Conservation (phyloP, 1,139 yeast species). For the Maudiozyma humilis region DNA sequence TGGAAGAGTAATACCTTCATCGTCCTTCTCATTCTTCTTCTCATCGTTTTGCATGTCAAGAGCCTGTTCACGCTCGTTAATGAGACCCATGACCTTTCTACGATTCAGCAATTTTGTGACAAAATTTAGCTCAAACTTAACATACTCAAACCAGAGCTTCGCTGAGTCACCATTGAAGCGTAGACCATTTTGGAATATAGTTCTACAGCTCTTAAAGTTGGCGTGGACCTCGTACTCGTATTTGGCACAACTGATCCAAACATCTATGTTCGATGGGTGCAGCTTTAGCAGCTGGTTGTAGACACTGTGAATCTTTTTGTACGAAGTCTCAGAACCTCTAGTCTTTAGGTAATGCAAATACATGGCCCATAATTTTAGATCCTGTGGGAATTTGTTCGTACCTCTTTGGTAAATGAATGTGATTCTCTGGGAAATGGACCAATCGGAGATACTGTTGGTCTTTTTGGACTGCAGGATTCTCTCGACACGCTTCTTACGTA, state of each 20-base stretch:
- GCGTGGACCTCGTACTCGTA: conserved; percentile 86
- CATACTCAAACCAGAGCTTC: conserved; percentile 76
- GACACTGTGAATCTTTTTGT: conserved; percentile 71
- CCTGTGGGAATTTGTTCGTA: conserved; percentile 70
- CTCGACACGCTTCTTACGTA: conserved; percentile 62
- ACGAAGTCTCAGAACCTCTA: conserved; percentile 50
- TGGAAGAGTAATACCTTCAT: conserved; percentile 38
- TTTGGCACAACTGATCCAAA: conserved; percentile 93
- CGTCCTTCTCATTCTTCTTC: conserved; percentile 27
- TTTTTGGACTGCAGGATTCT: conserved; percentile 47
- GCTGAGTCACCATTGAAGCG: conserved; percentile 71
- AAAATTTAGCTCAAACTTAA: conserved; percentile 80
- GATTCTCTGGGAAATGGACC: conserved; percentile 80
- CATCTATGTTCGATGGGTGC: conserved; percentile 84
- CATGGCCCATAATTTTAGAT: conserved; percentile 67
- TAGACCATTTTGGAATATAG: conserved; percentile 73
- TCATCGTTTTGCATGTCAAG: conserved; percentile 33
- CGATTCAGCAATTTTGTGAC: conserved; percentile 76
- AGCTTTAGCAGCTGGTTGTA: conserved; percentile 72
- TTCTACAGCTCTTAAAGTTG: conserved; percentile 83
- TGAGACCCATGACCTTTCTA: conserved; percentile 70
- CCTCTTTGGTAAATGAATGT: conserved; percentile 81
- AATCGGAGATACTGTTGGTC: conserved; percentile 62
- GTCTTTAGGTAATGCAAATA: conserved; percentile 66
- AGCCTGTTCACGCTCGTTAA: conserved; percentile 62